Evolutionary conservation across 345 rosid species (phyloP).

Genomic region (Salix koriyanagi): DNA sequence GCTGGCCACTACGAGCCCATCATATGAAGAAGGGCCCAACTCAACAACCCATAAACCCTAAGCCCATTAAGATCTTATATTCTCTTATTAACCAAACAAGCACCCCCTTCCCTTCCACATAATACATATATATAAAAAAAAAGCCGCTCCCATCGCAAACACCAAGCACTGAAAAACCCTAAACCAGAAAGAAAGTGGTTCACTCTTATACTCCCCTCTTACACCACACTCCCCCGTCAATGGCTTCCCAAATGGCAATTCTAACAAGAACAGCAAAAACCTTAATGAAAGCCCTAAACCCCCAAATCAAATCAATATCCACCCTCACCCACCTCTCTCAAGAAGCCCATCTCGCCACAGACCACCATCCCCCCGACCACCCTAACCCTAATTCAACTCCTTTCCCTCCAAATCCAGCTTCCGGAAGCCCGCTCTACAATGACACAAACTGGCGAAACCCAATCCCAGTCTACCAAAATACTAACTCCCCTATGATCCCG

Average conservation of each 20-base stretch:
- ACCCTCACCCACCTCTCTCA: conserved; percentile 61
- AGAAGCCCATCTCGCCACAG: conserved; percentile 52
- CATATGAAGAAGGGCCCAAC: neutral
- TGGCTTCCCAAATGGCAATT: conserved; percentile 58
- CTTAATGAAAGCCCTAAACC: conserved; percentile 38
- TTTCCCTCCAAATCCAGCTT: conserved; percentile 84
- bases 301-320: conserved; percentile 46
- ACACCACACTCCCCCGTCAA: conserved; percentile 16
- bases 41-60: neutral
- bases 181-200: neutral
- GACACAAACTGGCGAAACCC: conserved; percentile 75
- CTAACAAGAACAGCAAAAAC: conserved; percentile 34
- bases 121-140: neutral
- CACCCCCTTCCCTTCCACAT: neutral
- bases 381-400: conserved; percentile 24
- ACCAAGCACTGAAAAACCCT: neutral
- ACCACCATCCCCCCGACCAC: conserved; percentile 48
- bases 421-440: conserved; percentile 79
- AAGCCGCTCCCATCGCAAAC: neutral
- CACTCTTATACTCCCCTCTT: neutral
- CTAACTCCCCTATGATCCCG: conserved; percentile 32
- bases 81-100: neutral
- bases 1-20: too few relatives aligned
- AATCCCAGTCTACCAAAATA: conserved; percentile 26
- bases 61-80: neutral